These are phyloP conservation scores for Aspergillus caelatus DNA, from an alignment of 2,329 filamentous ascomycete genomes.

Conservation along the genomic window DNA sequence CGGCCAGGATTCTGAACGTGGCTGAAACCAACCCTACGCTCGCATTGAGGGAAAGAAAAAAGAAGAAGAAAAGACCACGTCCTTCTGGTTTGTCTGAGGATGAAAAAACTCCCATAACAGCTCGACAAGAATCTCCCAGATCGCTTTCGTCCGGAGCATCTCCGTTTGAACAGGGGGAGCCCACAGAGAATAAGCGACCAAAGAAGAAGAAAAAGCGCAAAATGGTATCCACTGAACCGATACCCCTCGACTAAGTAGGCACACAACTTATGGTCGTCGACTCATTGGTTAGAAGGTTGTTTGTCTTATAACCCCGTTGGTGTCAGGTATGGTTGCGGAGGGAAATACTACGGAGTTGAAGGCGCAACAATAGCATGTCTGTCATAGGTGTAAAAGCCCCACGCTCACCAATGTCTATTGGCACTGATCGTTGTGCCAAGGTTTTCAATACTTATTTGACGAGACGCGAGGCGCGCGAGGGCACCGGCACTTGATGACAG, in stretches of 20 bases:
- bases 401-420: background rate
- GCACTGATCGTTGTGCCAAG: background rate
- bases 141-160: slow-evolving; percentile 1
- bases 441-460: background rate
- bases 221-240: slow-evolving; percentile 2
- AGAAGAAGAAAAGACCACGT: slow-evolving; percentile 14
- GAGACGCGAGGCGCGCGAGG: background rate
- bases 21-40: slow-evolving; percentile 11
- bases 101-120: background rate
- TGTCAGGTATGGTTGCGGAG: background rate
- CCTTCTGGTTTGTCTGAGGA: slow-evolving; percentile 7
- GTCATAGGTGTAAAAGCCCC: background rate
- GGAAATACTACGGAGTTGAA: background rate
- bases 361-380: background rate
- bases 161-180: background rate
- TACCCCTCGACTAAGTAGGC: slow-evolving; percentile 10
- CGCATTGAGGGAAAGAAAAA: slow-evolving; percentile 14
- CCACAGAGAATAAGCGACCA: slow-evolving; percentile 11
- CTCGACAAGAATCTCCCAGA: slow-evolving; percentile 10
- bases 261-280: background rate
- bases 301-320: background rate
- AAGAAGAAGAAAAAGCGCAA: slow-evolving; percentile 23
- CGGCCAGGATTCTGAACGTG: background rate
- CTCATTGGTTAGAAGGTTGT: background rate
- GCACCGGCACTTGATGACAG: background rate